Evolutionary conservation across 345 rosid genomes (phyloP).

Genomic region (Syzygium oleosum): DNA sequence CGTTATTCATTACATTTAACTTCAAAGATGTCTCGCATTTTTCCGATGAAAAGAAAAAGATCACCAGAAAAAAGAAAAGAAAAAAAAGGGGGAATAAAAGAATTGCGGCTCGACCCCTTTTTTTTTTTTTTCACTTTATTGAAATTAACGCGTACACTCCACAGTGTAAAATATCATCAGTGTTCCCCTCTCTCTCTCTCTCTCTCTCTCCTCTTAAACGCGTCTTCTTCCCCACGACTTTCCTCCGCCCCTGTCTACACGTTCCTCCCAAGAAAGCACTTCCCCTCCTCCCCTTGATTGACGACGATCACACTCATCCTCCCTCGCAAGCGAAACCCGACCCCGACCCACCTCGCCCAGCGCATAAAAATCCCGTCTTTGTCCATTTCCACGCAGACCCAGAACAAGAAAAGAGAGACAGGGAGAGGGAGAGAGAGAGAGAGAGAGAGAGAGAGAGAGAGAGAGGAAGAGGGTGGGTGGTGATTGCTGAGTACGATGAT

Average conservation of each 20-base stretch:
- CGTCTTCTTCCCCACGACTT: not conserved
- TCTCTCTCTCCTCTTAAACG: not conserved
- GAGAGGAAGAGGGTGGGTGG: not conserved
- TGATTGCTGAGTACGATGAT: slow-evolving; percentile 17
- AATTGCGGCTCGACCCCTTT: not conserved
- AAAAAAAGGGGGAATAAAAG: not conserved
- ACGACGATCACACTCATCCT: not conserved
- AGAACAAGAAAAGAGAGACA: not conserved
- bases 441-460: not conserved
- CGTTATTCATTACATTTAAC: not conserved
- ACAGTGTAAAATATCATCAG: not conserved
- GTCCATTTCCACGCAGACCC: not conserved
- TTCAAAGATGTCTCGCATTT: not conserved
- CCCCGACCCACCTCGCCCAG: not conserved
- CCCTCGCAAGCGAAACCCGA: not conserved
- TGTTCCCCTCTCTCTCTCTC: not conserved
- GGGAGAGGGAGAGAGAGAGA: not conserved
- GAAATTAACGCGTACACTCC: not conserved
- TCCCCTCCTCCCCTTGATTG: not conserved
- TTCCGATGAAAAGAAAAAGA: not conserved
- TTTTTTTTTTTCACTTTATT: not conserved
- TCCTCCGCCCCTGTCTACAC: not conserved
- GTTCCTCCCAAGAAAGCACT: not conserved
- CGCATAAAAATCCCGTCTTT: not conserved
- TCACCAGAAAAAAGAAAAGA: not conserved